These are phyloP conservation scores for Colletotrichum salicis DNA, from an alignment of 2,329 filamentous ascomycete genomes.

Conservation along the genomic window DNA sequence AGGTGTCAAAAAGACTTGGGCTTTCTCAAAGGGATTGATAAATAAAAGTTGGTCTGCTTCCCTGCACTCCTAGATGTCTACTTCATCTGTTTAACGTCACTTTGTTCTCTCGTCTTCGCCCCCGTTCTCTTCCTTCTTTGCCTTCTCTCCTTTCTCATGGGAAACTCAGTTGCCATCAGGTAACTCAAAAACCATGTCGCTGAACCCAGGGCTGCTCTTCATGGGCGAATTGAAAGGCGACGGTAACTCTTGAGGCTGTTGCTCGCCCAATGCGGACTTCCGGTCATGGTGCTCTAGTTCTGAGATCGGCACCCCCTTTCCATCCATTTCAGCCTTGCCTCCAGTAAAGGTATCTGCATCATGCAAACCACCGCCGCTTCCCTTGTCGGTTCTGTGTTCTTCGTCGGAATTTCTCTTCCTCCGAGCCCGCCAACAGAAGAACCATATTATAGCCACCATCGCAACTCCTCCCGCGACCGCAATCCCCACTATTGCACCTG, in stretches of 20 bases:
- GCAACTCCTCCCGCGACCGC: neutral
- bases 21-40: neutral
- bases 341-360: neutral
- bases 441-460: neutral
- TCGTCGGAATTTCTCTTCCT: neutral
- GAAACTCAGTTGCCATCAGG: neutral
- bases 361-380: too few species aligned
- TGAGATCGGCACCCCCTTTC: neutral
- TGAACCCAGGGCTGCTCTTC: neutral
- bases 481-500: neutral
- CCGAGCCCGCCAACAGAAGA: neutral
- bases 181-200: neutral
- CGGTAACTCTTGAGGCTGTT: conserved; percentile 2
- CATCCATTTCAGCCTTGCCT: neutral
- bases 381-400: neutral
- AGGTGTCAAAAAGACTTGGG: conserved; percentile 10
- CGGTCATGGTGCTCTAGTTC: neutral
- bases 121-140: neutral
- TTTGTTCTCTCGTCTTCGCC: neutral
- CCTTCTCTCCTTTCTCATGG: neutral
- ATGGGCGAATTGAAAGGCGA: neutral
- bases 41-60: conserved; percentile 17
- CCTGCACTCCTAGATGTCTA: neutral
- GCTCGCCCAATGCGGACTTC: neutral
- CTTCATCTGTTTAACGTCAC: neutral